Evolutionary conservation across 768 basidiomycete species (phyloP), one percentile per base, ranked within the genome.

Genomic region (Serendipita sp.): DNA sequence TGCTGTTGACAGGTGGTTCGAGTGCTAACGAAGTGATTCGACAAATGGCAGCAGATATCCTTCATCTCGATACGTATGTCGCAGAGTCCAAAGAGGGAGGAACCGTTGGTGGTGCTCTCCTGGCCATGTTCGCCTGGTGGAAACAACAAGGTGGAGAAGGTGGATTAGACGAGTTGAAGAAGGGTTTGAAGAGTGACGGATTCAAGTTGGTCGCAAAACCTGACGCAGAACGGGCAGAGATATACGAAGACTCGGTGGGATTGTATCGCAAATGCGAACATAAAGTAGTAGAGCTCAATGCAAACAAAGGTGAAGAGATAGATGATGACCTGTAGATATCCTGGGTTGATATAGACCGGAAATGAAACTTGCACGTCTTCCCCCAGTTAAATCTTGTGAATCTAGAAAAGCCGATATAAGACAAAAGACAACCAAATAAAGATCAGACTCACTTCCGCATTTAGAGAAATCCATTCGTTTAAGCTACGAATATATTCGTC

Each of bases 1-100:
- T 91, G 48, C 83, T 91, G 48, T 77, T 88, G 40, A 86, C 86
- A 3, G 91, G 91, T 13, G 91, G 91, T 31, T 83, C 87, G 0
- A 86, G 86, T 3, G 80, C 81, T 1, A 93, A 91, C 70, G 76
- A 76, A 40, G 80, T 80, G 43, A 87, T 91, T 69, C 79, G 83
- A 52, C 86, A 88, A 68, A 73, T 90, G 44, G 83, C 83, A 18
- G 87, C 89, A 40, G 86, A 91, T 71, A 76, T 91, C n/a, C 85
- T 93, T 66, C 78, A 78, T 50, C 84, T 89, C 76, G 81, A 83
- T 48, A 84, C 87, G 11, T 90, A 83, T 70, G 79, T 85, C 36
- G 83, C 84, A 10, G 75, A 74, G 44, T 83, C 83, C 0, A 83
- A 83, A 70, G 85, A 87, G 72, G 86, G 83, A 29, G 86, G 85